Percentiles rank a stretch among this genome's conserved stretches.
Evolutionary conservation across 1,139 yeast species (phyloP).

Genomic region (Candida dubliniensis): DNA sequence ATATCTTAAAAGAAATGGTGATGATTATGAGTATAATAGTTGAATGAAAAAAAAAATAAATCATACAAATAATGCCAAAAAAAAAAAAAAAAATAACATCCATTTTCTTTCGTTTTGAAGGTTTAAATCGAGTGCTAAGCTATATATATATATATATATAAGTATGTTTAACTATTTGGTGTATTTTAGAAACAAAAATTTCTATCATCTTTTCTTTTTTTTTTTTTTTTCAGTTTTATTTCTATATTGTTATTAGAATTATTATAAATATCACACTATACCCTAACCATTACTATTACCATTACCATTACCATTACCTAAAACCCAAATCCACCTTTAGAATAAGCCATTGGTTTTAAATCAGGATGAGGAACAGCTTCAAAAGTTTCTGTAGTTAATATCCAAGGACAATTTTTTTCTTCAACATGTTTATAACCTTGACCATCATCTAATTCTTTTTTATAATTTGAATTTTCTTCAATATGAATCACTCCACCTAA

Average conservation of each 20-base stretch:
- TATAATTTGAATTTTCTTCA: slow-evolving; percentile 35
- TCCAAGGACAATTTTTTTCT: slow-evolving; percentile 50
- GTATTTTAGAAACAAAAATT: too few species aligned
- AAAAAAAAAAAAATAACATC: too few species aligned
- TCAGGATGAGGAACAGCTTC: slow-evolving; percentile 89
- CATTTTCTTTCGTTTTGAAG: too few species aligned
- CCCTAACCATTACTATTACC: too few species aligned
- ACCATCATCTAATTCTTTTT: slow-evolving; percentile 35
- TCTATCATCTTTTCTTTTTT: background rate
- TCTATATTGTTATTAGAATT: too few species aligned
- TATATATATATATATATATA: background rate
- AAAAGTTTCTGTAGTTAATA: slow-evolving; percentile 57
- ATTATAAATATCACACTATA: background rate
- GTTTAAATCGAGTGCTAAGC: background rate
- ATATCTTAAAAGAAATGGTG: slow-evolving; percentile 78
- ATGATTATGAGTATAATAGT: slow-evolving; percentile 79
- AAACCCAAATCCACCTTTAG: slow-evolving; percentile 59
- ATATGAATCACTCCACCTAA: slow-evolving; percentile 83
- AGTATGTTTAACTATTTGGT: too few species aligned
- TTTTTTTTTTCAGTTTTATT: background rate
- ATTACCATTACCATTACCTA: slow-evolving; percentile 16
- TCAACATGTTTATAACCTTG: slow-evolving; percentile 53
- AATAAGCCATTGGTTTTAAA: slow-evolving; percentile 93
- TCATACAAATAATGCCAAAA: too few species aligned
- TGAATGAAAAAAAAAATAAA: too few species aligned